Evolutionary conservation across 371 early-diverging fungal genomes (phyloP).

Genomic region (Rhizopus stolonifer): DNA sequence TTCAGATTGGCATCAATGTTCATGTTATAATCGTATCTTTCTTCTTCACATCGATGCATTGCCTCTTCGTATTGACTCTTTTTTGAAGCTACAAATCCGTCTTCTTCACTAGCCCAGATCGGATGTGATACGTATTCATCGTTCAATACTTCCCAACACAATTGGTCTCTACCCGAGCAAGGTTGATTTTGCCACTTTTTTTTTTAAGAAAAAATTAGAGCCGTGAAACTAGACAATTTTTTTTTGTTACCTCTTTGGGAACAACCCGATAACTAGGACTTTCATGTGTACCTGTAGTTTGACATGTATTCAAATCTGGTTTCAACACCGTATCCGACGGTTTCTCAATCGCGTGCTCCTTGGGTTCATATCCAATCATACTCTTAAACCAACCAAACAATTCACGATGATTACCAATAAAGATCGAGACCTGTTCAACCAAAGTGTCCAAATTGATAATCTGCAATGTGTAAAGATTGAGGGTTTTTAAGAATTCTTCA

Average conservation of each 20-base stretch:
- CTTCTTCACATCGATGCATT: constrained; percentile 96
- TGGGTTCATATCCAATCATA: constrained; percentile 89
- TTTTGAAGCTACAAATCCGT: constrained; percentile 89
- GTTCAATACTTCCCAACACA: constrained; percentile 93
- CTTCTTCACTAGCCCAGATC: constrained; percentile 94
- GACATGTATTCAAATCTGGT: constrained; percentile 60
- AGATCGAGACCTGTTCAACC: constrained; percentile 81
- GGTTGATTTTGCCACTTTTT: constrained; percentile 56
- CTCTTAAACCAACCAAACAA: constrained; percentile 93
- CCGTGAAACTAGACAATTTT: too few relatives aligned
- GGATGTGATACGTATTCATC: constrained; percentile 96
- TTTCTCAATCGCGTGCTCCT: constrained; percentile 48
- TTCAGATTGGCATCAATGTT: constrained; percentile 91
- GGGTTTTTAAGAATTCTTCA: constrained; percentile 95
- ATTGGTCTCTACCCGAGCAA: constrained; percentile 88
- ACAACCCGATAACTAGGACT: constrained; percentile 76
- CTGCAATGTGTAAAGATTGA: constrained; percentile 96
- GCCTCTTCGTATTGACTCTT: constrained; percentile 96
- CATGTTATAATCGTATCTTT: constrained; percentile 93
- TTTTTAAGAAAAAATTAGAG: too few relatives aligned
- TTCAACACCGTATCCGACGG: constrained; percentile 43
- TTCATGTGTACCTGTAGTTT: constrained; percentile 36
- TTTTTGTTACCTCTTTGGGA: constrained; percentile 63
- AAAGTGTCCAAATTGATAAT: constrained; percentile 84
- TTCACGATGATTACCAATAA: constrained; percentile 74